phyloP scores from a whole-genome alignment of 192 early-diverging fungal species.

The Coemansia sp. region DNA sequence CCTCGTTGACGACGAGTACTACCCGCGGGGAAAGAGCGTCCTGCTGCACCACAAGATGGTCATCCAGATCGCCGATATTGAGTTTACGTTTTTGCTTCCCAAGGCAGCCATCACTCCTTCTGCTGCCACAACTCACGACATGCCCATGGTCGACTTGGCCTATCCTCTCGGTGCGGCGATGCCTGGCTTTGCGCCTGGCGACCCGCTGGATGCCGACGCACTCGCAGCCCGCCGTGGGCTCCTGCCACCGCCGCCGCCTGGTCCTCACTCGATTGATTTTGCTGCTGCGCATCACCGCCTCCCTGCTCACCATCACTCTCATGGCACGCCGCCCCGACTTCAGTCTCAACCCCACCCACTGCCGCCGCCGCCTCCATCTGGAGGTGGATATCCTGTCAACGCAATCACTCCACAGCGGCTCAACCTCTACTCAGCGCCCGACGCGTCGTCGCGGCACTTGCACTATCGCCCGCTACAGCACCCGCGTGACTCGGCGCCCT shows the following conservation, averaged over 20 bases:
- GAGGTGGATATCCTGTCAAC: slow-evolving; percentile 29
- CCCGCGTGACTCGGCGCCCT: slow-evolving; percentile 2
- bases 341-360: background rate
- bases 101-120: slow-evolving; percentile 30
- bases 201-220: background rate
- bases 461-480: slow-evolving; percentile 11
- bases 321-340: slow-evolving; percentile 1
- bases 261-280: slow-evolving; percentile 1
- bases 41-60: slow-evolving; percentile 57
- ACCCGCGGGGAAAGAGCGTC: slow-evolving; percentile 63
- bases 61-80: slow-evolving; percentile 81
- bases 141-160: background rate
- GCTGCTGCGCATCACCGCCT: background rate
- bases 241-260: background rate
- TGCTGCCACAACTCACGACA: slow-evolving; percentile 1
- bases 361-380: slow-evolving; percentile 5
- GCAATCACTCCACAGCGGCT: slow-evolving; percentile 52
- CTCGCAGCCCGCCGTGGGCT: background rate
- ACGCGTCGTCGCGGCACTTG: slow-evolving; percentile 4
- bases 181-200: slow-evolving; percentile 3
- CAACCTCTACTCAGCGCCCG: slow-evolving; percentile 34
- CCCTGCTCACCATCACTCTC: slow-evolving; percentile 7
- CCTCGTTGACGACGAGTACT: slow-evolving; percentile 79
- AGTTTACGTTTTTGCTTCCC: slow-evolving; percentile 78
- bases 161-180: slow-evolving; percentile 5